Evolutionary conservation across 495 filamentous ascomycete species (phyloP).

Genomic region (Lepraria neglecta): DNA sequence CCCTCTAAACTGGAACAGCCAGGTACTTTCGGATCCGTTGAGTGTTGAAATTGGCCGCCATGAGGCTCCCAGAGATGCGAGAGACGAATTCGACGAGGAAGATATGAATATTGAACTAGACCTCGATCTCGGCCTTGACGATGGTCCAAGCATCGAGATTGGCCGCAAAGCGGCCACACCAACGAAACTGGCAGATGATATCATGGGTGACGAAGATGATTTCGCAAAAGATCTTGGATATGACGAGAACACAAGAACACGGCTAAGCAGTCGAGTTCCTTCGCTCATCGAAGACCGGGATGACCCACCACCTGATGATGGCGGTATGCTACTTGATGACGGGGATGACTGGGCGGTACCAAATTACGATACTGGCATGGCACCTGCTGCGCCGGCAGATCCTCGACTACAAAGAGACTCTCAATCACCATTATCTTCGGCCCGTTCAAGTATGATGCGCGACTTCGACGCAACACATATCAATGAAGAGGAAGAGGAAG

Average conservation of each 20-base stretch:
- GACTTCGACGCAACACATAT: conserved; percentile 55
- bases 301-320: conserved; percentile 32
- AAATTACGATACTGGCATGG: conserved; percentile 46
- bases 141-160: conserved; percentile 65
- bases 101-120: conserved; percentile 47
- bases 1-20: conserved; percentile 55
- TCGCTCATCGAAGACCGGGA: conserved; percentile 43
- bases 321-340: conserved; percentile 47
- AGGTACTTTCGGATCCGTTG: conserved; percentile 60
- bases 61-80: conserved; percentile 40
- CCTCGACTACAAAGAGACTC: conserved; percentile 51
- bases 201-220: conserved; percentile 59
- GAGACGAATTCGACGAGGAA: conserved; percentile 44
- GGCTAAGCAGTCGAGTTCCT: conserved; percentile 31
- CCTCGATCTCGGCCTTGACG: conserved; percentile 48
- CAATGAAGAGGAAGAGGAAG: conserved; percentile 46
- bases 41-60: conserved; percentile 42
- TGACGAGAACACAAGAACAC: conserved; percentile 35
- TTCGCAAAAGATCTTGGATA: conserved; percentile 49
- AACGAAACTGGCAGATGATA: conserved; percentile 61
- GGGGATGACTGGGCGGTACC: conserved; percentile 58
- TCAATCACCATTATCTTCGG: conserved; percentile 59
- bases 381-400: conserved; percentile 38
- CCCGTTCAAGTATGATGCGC: conserved; percentile 42
- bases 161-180: conserved; percentile 71